Base-by-base conservation (phyloP, 106 monocot species). In the Cymbidium sinense region DNA sequence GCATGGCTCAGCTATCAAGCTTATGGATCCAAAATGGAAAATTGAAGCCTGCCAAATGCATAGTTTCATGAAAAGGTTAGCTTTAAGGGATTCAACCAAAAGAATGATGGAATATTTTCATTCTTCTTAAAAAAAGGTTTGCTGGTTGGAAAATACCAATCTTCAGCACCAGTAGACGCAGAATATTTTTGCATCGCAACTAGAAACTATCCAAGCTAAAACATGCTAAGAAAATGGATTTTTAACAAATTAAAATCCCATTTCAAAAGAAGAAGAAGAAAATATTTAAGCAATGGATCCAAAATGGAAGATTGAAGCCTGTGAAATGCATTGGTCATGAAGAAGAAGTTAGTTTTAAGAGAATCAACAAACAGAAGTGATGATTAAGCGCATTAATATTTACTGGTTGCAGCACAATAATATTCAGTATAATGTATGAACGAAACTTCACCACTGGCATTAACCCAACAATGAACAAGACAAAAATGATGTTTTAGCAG, bases 1-100 rank as follows among this genome's bases (percentile, higher is more conserved):
- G 81, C 93, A 87, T 6, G 93, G 93, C 81, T 93, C 93, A 4
- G 86, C 31, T 12, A 93, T 93, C 83, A 93, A 77, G 81, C 93
- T 93, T 75, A 90, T 93, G 12, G 93, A 93, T 30, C 93, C 93
- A 41, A 86, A 93, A 77, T 93, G 93, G 81, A 93, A 88, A n/a
- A 88, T 78, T 31, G 76, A 62, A 55, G 88, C 87, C 93, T 93
- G 87, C 7, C 11, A 54, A 80, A 33, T 70, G 5, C 71, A 72
- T 1, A 23, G 10, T 31, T 69, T 34, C 69, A 69, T 13, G 69
- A 69, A 33, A 21, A 69, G 29, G 33, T 29, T 18, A 34, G 69
- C 18, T 69, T 29, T 69, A 31, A 69, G 31, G 12, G 47, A 47
- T 12, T 47, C 12, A 47, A 10, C 12, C 47, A 47, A 12, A 12